Conservation (phyloP, 495 filamentous ascomycete genomes). For the Barbatosphaeria neglecta region DNA sequence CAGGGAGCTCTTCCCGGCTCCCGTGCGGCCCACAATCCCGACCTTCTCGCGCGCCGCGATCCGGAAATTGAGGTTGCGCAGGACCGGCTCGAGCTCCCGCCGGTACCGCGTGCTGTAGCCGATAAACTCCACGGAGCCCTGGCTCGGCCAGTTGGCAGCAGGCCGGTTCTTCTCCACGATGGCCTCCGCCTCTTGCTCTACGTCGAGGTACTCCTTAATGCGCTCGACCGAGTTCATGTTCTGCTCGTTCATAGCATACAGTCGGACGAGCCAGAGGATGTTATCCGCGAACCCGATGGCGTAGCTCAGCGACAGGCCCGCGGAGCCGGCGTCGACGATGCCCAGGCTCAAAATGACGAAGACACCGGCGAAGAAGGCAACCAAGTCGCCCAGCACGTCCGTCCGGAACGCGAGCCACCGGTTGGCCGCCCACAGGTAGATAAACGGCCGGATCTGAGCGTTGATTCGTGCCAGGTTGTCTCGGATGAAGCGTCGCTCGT, state of each 20-base stretch:
- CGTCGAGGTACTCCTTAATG: constrained; percentile 91
- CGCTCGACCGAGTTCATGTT: constrained; percentile 99
- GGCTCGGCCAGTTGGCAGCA: constrained; percentile 66
- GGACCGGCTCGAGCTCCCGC: constrained; percentile 71
- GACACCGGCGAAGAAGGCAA: constrained; percentile 86
- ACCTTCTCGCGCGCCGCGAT: constrained; percentile 85
- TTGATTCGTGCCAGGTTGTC: constrained; percentile 89
- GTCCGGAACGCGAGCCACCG: constrained; percentile 92
- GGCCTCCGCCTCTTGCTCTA: constrained; percentile 81
- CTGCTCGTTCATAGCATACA: constrained; percentile 95
- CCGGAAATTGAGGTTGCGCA: constrained; percentile 74
- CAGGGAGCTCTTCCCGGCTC: constrained; percentile 93
- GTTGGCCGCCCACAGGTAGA: constrained; percentile 95
- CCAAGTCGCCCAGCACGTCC: constrained; percentile 80
- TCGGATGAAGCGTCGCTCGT: constrained; percentile 83
- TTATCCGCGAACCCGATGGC: constrained; percentile 97
- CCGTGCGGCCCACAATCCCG: constrained; percentile 92
- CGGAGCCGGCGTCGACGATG: constrained; percentile 81
- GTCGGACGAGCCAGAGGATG: constrained; percentile 87
- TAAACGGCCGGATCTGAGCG: constrained; percentile 83
- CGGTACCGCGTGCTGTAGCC: constrained; percentile 85
- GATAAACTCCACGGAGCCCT: constrained; percentile 77
- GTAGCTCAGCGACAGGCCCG: constrained; percentile 93
- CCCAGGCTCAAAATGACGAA: constrained; percentile 82
- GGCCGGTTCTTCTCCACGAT: constrained; percentile 73